Evolutionary conservation across 202 grass and related monocot species (phyloP), one percentile per base, ranked within the genome.

Genomic region (Panicum virgatum): DNA sequence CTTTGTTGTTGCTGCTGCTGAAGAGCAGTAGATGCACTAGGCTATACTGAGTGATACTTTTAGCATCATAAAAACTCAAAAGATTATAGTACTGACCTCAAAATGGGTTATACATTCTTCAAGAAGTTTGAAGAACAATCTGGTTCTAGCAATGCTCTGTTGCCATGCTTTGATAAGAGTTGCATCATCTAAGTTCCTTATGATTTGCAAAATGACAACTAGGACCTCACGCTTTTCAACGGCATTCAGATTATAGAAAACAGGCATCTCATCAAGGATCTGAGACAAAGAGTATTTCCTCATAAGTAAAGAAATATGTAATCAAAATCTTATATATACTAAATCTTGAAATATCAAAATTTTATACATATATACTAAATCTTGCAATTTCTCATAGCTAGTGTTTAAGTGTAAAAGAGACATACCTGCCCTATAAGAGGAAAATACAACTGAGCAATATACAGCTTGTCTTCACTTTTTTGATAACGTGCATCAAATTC

Each of bases 261-360:
- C 96, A 84, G 96, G 96, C 96, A 98, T 98, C 96, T 98, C 96
- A 86, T 98, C 96, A 72, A 98, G 77, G 88, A 98, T 98, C 96
- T 98, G 93, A 81, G 86, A 89, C 57, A 68, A 80, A 46, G 18
- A 70, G 62, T 60, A 15, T 45, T 65, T 79, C 69, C 47, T 68
- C 79, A 78, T 69, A 82, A 74, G 75, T 8, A 69, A 78, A 80
- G 32, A 75, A 80, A 52, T 25, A 13, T 76, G 72, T 43, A 84
- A 71, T 71, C 8, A 30, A 23, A 69, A 75, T 61, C 19, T 18
- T 29, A 23, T 43, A 20, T 78, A 62, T 32, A 46, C 36, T 61
- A 88, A 84, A 85, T 39, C 53, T 37, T 85, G 48, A 50, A 68
- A 73, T 62, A 3, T 71, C 8, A 30, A 23, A 69, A 75, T 61